Conservation (phyloP, 768 basidiomycete species). For the Mycena venus region DNA sequence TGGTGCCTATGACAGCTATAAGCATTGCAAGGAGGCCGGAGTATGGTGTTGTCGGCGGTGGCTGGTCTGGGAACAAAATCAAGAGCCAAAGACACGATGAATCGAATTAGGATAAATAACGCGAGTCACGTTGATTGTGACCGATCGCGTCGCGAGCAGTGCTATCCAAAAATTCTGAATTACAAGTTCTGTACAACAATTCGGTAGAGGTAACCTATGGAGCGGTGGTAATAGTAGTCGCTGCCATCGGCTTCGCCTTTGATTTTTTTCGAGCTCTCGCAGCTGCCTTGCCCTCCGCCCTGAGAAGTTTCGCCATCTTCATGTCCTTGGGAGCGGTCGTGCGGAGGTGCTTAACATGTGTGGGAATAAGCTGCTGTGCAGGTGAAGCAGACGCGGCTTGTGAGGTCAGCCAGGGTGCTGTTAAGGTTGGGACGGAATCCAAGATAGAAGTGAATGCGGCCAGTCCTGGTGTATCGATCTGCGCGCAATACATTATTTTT, state of each 20-base stretch:
- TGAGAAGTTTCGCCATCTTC: conserved; percentile 73
- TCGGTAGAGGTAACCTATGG: no score
- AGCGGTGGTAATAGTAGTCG: background rate
- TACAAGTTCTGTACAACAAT: background rate
- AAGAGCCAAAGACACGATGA: no score
- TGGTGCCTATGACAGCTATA: conserved; percentile 33
- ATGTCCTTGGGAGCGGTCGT: conserved; percentile 87
- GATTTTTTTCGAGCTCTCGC: conserved; percentile 55
- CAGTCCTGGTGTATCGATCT: conserved; percentile 59
- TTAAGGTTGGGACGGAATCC: conserved; percentile 64
- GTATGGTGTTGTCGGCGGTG: no score
- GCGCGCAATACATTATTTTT: conserved; percentile 9
- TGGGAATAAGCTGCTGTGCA: conserved; percentile 63
- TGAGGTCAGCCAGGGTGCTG: conserved; percentile 74
- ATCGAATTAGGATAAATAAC: no score
- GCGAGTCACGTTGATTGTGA: background rate
- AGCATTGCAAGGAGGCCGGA: conserved; percentile 22
- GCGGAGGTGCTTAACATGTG: conserved; percentile 85
- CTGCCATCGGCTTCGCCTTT: conserved; percentile 2
- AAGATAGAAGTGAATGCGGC: conserved; percentile 54
- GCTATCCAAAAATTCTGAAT: no score
- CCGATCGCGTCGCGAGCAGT: background rate
- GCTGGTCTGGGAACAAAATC: no score
- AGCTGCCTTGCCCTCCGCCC: conserved; percentile 62
- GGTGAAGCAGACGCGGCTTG: conserved; percentile 33